Evolutionary conservation across 768 basidiomycete genomes (phyloP).

Genomic region (Vararia minispora): DNA sequence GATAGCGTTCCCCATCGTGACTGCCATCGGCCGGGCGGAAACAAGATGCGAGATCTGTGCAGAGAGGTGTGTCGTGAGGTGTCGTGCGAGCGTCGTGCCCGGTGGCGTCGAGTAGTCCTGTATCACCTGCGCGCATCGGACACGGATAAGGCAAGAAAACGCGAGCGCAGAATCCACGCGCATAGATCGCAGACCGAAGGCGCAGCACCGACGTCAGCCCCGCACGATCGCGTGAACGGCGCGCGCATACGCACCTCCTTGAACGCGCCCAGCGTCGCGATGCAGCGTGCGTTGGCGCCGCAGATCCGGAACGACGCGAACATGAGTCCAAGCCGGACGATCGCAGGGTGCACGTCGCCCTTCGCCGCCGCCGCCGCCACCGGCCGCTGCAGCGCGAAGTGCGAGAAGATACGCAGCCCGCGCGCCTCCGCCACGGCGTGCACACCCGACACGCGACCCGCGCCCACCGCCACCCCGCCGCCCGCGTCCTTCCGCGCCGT

Average conservation of each 20-base stretch:
- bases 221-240: too few species aligned
- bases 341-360: slow-evolving; percentile 84
- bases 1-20: slow-evolving; percentile 92
- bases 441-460: too few species aligned
- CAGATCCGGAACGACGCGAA: slow-evolving; percentile 89
- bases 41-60: slow-evolving; percentile 90
- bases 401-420: slow-evolving; percentile 75
- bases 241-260: slow-evolving; percentile 81
- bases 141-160: slow-evolving; percentile 5
- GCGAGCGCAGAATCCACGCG: slow-evolving; percentile 1
- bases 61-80: slow-evolving; percentile 85
- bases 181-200: too few species aligned
- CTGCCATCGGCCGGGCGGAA: slow-evolving; percentile 79
- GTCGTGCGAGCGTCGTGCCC: slow-evolving; percentile 78
- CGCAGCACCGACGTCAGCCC: too few species aligned
- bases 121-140: slow-evolving; percentile 52
- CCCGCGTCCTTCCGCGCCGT: slow-evolving; percentile 12
- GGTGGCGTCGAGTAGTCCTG: slow-evolving; percentile 83
- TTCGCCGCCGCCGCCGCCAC: slow-evolving; percentile 38
- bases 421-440: slow-evolving; percentile 32
- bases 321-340: slow-evolving; percentile 77
- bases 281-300: slow-evolving; percentile 92
- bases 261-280: slow-evolving; percentile 84
- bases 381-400: slow-evolving; percentile 68
- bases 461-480: slow-evolving; percentile 9